Base-by-base conservation (phyloP, 805 yeast species). In the Scheffersomyces spartinae region DNA sequence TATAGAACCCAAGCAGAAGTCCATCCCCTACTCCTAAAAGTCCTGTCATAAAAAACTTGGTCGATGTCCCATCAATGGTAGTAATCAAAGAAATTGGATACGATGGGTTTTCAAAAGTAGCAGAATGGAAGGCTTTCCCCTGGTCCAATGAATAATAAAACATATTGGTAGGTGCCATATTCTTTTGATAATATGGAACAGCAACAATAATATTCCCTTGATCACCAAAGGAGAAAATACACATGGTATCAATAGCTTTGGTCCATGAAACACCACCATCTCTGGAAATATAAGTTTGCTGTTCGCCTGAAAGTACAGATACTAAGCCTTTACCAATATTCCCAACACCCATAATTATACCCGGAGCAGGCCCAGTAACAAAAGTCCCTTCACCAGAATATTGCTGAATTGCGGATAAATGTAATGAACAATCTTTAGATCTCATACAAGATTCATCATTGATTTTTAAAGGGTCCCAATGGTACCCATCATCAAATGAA, bases 181-280 rank as follows among this genome's bases (percentile, higher is more conserved):
- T 42, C 10, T 45, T 40, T 17, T 39, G 50, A 2, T 28, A 21
- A 26, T 35, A 39, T 18, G 78, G 75, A n/a, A 70, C 47, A 2
- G 82, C 78, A 2, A 78, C 47, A 10, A 81, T 64, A 7, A 83
- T 47, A 40, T 82, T 79, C 17, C 94, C 95, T 31, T 68, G 70
- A 47, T 83, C 93, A 24, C 88, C 94, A 52, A 72, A 74, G 2
- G 73, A 62, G 33, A 68, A 71, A 3, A 60, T 32, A 19, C 69
- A 58, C 3, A 81, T 68, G 21, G 60, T 64, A 14, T 70, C 68
- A 9, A 71, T 38, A 1, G 73, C 67, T 28, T 55, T 44, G 15
- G 51, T 48, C 94, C 94, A 83, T 0, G 77, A 55, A n/a, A 60
- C 41, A 15, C 95, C 94, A 14, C 82, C 85, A 52, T 83, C 84